Evolutionary conservation across 2,329 filamentous ascomycete species (phyloP).

Genomic region (Trichoderma citrinoviride): DNA sequence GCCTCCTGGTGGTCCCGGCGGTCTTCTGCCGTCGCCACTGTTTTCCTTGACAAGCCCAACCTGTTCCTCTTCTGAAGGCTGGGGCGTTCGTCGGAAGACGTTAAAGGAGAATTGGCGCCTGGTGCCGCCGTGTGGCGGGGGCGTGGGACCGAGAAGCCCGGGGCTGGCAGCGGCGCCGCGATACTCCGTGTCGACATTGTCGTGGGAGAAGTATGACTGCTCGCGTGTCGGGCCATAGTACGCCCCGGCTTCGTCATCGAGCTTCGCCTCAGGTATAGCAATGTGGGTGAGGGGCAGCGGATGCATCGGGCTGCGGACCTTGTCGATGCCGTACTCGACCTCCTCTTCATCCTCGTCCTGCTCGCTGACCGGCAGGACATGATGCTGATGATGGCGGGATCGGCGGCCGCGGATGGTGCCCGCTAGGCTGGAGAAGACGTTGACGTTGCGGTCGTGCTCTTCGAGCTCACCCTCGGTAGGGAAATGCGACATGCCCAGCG

Average conservation of each 20-base stretch:
- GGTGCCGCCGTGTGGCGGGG: constrained; percentile 57
- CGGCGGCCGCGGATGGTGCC: constrained; percentile 48
- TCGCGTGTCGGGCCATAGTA: constrained; percentile 41
- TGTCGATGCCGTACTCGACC: constrained; percentile 36
- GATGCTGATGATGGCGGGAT: constrained; percentile 27
- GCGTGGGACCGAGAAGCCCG: constrained; percentile 52
- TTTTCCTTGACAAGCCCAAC: constrained; percentile 74
- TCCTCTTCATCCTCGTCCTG: constrained; percentile 31
- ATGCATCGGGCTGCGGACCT: constrained; percentile 55
- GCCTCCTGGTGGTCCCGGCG: neutral
- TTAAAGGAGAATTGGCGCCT: constrained; percentile 89
- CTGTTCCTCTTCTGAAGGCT: constrained; percentile 76
- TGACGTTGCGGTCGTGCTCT: constrained; percentile 47
- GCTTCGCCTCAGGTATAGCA: constrained; percentile 47
- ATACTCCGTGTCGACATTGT: constrained; percentile 46
- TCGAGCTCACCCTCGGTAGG: constrained; percentile 62
- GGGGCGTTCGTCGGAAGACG: constrained; percentile 57
- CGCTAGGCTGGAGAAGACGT: constrained; percentile 54
- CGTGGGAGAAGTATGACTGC: constrained; percentile 45
- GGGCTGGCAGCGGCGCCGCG: constrained; percentile 39
- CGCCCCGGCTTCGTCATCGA: constrained; percentile 41
- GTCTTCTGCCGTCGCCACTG: neutral
- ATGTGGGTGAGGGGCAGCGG: constrained; percentile 64
- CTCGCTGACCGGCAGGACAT: constrained; percentile 32
- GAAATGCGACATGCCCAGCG: constrained; percentile 80